Conservation (phyloP, 2,329 filamentous ascomycete species). For the Aspergillus arachidicola region DNA sequence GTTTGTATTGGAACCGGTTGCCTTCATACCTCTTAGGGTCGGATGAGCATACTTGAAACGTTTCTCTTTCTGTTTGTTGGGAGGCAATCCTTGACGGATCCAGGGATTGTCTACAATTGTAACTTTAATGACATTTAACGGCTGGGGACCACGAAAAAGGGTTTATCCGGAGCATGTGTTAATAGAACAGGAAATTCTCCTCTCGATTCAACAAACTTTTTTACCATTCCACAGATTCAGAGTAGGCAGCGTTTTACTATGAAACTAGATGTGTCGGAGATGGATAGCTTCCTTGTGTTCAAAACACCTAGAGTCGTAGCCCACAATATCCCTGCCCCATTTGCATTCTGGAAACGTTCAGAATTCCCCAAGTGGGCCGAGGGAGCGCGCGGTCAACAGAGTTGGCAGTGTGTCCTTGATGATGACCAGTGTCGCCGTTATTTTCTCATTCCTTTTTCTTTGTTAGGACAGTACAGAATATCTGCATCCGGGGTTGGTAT, state of each 20-base stretch:
- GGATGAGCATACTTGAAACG: slow-evolving; percentile 22
- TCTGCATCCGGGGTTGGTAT: neutral
- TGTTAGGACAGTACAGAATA: neutral
- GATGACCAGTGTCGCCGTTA: neutral
- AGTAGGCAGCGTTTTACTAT: neutral
- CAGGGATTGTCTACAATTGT: slow-evolving; percentile 39
- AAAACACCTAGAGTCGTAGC: neutral
- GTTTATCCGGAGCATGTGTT: slow-evolving; percentile 37
- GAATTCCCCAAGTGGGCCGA: neutral
- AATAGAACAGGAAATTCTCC: slow-evolving; percentile 47
- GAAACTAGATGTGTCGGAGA: neutral
- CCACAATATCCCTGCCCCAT: neutral
- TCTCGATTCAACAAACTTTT: slow-evolving; percentile 33
- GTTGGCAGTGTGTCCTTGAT: neutral
- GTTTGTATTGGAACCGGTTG: slow-evolving; percentile 21
- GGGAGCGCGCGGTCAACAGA: neutral
- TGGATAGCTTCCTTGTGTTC: slow-evolving; percentile 1
- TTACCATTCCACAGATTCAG: neutral
- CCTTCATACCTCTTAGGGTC: slow-evolving; percentile 29
- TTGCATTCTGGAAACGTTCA: slow-evolving; percentile 6
- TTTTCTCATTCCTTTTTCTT: neutral
- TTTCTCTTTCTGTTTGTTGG: slow-evolving; percentile 17
- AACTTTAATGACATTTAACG: slow-evolving; percentile 43
- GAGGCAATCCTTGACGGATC: slow-evolving; percentile 22
- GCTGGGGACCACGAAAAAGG: slow-evolving; percentile 38